Conservation (phyloP, 2,329 filamentous ascomycete genomes). For the Claviceps fusiformis region DNA sequence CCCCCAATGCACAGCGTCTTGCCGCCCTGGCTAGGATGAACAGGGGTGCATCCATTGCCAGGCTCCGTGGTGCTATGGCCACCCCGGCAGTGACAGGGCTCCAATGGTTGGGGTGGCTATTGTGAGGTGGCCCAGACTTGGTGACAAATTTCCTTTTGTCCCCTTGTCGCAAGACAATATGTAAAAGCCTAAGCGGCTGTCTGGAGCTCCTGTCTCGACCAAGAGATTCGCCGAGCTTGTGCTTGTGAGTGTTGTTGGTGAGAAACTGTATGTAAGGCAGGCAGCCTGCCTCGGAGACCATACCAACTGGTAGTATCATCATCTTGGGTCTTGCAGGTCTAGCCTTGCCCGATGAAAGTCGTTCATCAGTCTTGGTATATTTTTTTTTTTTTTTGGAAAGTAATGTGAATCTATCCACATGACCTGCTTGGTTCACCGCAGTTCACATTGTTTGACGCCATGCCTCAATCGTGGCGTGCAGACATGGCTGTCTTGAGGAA, state of each 20-base stretch:
- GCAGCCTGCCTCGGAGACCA: background rate
- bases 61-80: constrained; percentile 9
- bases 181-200: background rate
- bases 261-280: background rate
- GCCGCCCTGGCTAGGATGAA: constrained; percentile 4
- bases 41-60: constrained; percentile 10
- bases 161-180: constrained; percentile 3
- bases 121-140: constrained; percentile 6
- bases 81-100: constrained; percentile 9
- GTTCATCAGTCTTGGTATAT: background rate
- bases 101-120: constrained; percentile 9
- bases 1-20: constrained; percentile 3
- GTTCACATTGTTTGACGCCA: background rate
- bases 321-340: background rate
- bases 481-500: background rate
- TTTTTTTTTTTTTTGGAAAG: background rate
- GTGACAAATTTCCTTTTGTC: constrained; percentile 4
- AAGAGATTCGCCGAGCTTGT: background rate
- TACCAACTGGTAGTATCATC: background rate
- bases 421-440: background rate
- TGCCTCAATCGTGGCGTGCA: background rate
- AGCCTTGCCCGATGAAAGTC: background rate
- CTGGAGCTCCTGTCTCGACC: background rate
- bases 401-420: background rate
- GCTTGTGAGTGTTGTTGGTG: background rate